Conservation (phyloP, 441 rosid genomes). For the Erodium chrysanthum region DNA sequence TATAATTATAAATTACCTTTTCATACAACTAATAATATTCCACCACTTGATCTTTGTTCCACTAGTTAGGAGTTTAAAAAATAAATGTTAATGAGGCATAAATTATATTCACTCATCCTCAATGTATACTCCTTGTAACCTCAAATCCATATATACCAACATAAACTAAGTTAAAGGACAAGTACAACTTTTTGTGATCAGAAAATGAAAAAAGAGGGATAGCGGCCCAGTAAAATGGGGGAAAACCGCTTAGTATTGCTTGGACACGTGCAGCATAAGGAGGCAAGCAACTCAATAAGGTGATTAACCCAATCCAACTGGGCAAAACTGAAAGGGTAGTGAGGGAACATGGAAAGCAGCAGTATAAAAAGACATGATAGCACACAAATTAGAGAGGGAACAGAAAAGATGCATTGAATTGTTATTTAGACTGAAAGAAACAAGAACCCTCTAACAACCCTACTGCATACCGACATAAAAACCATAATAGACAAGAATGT, state of each 20-base stretch:
- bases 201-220: neutral
- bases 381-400: neutral
- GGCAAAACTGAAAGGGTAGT: neutral
- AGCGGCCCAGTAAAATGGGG: neutral
- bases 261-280: neutral
- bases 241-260: neutral
- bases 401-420: neutral
- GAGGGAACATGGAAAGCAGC: neutral
- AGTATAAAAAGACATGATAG: neutral
- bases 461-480: neutral
- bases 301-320: neutral
- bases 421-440: neutral
- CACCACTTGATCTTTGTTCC: neutral
- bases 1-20: neutral
- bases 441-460: neutral
- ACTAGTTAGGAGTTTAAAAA: neutral
- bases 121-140: neutral
- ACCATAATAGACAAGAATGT: neutral
- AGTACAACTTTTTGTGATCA: neutral
- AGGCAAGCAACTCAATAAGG: neutral
- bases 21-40: neutral
- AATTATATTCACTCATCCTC: neutral
- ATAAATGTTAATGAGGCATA: neutral
- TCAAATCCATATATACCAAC: neutral
- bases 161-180: neutral